A percentile compares a stretch with the other conserved stretches of the same genome.
These are phyloP conservation scores for Trebouxiophyceae sp. DNA, from an alignment of 163 green algal species.

Conservation along the genomic window DNA sequence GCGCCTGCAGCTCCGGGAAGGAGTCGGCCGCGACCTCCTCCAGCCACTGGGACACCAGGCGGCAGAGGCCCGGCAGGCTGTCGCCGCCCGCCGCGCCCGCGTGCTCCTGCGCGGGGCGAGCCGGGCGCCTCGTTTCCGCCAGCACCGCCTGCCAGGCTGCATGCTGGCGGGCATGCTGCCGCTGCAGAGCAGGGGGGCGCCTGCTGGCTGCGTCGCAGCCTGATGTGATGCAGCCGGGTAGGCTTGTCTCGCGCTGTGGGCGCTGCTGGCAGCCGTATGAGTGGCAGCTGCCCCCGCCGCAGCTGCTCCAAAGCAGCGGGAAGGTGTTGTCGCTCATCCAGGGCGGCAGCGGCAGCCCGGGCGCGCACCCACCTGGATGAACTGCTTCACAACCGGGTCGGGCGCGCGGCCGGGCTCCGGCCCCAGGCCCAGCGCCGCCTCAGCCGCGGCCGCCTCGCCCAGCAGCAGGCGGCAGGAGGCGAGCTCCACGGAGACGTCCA, in stretches of 20 bases:
- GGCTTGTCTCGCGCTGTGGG: neutral
- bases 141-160: neutral
- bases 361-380: constrained; percentile 24
- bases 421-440: constrained; percentile 24
- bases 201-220: neutral
- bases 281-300: neutral
- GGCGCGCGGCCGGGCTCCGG: constrained; percentile 3
- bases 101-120: constrained; percentile 5
- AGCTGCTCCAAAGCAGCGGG: neutral
- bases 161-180: neutral
- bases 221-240: neutral
- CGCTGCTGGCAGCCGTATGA: neutral
- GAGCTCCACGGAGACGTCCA: constrained; percentile 27
- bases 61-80: constrained; percentile 38
- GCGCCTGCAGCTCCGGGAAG: constrained; percentile 7
- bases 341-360: neutral
- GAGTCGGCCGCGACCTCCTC: constrained; percentile 28
- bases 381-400: constrained; percentile 30
- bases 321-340: neutral
- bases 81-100: constrained; percentile 18
- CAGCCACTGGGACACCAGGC: constrained; percentile 38
- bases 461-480: constrained; percentile 66
- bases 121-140: neutral
- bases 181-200: neutral
- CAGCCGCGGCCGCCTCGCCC: constrained; percentile 50